A percentile compares a stretch with the other conserved stretches of the same genome.
Conservation (phyloP, 345 rosid species). For the Chamaenerion angustifolium region DNA sequence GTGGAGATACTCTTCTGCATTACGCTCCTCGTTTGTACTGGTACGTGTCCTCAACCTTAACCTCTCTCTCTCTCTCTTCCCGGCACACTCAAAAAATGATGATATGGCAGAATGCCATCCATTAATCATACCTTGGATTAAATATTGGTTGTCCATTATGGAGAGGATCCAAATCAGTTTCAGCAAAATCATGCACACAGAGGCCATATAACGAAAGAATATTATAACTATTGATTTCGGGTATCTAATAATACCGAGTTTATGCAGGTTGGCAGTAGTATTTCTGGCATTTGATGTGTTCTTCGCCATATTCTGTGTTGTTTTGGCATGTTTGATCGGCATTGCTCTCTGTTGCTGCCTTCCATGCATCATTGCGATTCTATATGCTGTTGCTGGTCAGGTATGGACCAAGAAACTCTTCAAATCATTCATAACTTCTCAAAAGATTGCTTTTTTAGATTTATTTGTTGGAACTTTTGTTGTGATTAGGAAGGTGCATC, state of each 20-base stretch:
- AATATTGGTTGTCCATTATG: too few relatives aligned
- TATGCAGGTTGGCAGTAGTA: conserved; percentile 91
- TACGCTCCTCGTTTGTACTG: conserved; percentile 80
- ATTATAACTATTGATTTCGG: too few relatives aligned
- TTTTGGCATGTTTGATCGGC: conserved; percentile 95
- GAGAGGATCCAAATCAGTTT: too few relatives aligned
- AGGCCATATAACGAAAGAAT: too few relatives aligned
- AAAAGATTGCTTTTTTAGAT: too few relatives aligned
- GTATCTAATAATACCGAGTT: neutral
- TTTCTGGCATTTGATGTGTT: conserved; percentile 96
- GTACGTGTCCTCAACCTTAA: conserved; percentile 22
- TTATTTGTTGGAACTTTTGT: too few relatives aligned
- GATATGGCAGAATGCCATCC: too few relatives aligned
- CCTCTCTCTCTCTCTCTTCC: neutral
- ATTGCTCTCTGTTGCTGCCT: conserved; percentile 96
- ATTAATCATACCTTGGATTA: neutral
- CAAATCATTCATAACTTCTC: too few relatives aligned
- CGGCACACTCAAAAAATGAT: too few relatives aligned
- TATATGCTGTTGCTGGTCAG: conserved; percentile 95
- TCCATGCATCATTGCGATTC: conserved; percentile 93
- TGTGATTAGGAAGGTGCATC: conserved; percentile 81
- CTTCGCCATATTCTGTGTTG: conserved; percentile 91
- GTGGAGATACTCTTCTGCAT: conserved; percentile 58
- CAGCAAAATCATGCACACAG: too few relatives aligned
- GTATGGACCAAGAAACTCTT: conserved; percentile 21